Base-by-base conservation (phyloP, 306 rosid genomes). In the Urtica urens region DNA sequence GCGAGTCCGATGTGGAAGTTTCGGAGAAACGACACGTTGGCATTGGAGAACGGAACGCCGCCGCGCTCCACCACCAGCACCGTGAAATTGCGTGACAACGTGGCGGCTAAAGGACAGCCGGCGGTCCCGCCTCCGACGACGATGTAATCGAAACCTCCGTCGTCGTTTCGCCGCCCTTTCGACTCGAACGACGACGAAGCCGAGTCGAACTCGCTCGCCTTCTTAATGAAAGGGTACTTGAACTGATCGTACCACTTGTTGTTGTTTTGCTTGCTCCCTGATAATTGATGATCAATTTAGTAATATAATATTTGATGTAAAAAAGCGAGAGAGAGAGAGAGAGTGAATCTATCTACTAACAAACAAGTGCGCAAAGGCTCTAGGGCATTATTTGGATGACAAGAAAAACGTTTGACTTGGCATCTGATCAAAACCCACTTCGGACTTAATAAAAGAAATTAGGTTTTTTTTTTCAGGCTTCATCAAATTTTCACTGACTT, bases 71-170 rank as follows among this genome's bases (percentile, higher is more conserved):
- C 80, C 38, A 90, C 23, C 0, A 90, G 41, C 1, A 90, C 97
- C 45, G 57, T 78, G 54, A 74, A 84, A 0, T 77, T 90, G 31
- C 81, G 56, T 0, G 97, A 84, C 0, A 90, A 65, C 12, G 97
- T 90, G n/a, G 97, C 75, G 5, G 93, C 97, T 67, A 90, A 51
- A 23, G 97, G 97, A 34, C 97, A 90, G 29, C 97, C 97, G 6
- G 95, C 84, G 5, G 95, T 79, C 41, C 97, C 97, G 9, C 97
- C 97, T 23, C 97, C 97, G 6, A 90, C 77, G 7, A 90, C 59
- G 46, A 90, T 90, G 66, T 90, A 90, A 47, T 90, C 95, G 51
- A 69, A 90, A 0, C 8, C 84, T 26, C 63, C 60, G 42, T 39
- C 56, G 9, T 25, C 51, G n/a, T n/a, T n/a, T n/a, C n/a, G n/a